phyloP scores from a whole-genome alignment of 2,329 filamentous ascomycete species.

The Triangularia setosa region DNA sequence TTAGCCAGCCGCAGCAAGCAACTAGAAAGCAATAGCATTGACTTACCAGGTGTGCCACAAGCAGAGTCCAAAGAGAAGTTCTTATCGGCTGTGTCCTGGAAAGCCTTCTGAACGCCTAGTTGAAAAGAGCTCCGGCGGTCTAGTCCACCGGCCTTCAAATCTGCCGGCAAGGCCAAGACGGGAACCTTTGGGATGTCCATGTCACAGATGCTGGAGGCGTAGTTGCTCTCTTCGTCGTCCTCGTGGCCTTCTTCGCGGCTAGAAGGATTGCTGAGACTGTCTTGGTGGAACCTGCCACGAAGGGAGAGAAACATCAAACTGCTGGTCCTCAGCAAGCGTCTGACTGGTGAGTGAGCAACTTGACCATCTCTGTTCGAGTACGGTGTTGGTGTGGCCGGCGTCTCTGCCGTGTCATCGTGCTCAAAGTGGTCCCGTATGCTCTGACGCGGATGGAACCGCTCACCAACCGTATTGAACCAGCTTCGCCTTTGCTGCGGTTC shows the following conservation, averaged over 20 bases:
- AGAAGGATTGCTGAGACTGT: neutral
- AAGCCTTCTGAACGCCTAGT: slow-evolving; percentile 3
- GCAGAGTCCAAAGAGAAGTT: slow-evolving; percentile 4
- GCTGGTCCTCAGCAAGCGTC: neutral
- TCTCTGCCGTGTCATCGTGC: neutral
- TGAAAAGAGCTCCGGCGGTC: slow-evolving; percentile 4
- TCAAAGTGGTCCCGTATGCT: neutral
- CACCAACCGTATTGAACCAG: neutral
- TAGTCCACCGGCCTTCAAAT: neutral
- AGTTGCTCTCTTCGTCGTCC: neutral
- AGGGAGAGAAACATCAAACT: slow-evolving; percentile 1
- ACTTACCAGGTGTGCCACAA: neutral
- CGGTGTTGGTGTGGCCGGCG: neutral
- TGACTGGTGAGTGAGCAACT: neutral
- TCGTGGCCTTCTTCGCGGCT: neutral
- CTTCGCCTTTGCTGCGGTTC: neutral
- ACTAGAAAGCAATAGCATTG: neutral
- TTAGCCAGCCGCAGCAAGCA: neutral
- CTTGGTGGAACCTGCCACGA: neutral
- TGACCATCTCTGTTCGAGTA: neutral
- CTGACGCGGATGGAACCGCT: neutral
- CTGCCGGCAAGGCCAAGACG: neutral
- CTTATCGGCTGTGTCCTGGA: slow-evolving; percentile 1
- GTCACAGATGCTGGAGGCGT: neutral
- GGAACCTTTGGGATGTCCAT: neutral